Conservation (phyloP, 495 filamentous ascomycete genomes). For the Penicillium cosmopolitanum region DNA sequence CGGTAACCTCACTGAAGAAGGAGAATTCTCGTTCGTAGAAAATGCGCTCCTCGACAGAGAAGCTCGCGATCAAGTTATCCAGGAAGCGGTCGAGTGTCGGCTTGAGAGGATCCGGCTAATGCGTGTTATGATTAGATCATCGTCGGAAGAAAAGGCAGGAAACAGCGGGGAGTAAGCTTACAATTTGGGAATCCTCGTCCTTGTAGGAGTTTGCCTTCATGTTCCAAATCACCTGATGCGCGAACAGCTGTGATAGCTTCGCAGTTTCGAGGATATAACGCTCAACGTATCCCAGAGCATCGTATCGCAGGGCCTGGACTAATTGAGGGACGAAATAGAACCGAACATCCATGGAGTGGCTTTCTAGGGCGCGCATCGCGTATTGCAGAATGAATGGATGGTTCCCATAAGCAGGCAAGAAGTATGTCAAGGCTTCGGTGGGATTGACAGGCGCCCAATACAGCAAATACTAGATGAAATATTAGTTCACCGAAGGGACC, state of each 20-base stretch:
- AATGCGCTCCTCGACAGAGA: slow-evolving; percentile 71
- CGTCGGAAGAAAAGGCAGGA: neutral
- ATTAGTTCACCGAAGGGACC: slow-evolving; percentile 1
- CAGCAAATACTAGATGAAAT: slow-evolving; percentile 71
- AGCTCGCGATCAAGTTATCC: slow-evolving; percentile 78
- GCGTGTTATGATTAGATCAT: slow-evolving; percentile 39
- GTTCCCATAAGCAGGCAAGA: slow-evolving; percentile 90
- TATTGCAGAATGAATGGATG: slow-evolving; percentile 96
- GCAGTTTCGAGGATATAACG: slow-evolving; percentile 95
- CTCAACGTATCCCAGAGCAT: slow-evolving; percentile 92
- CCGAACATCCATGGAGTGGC: slow-evolving; percentile 90
- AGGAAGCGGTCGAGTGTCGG: slow-evolving; percentile 91
- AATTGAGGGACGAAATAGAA: slow-evolving; percentile 99
- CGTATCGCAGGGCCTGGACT: slow-evolving; percentile 94
- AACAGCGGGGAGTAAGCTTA: slow-evolving; percentile 48
- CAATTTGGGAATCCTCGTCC: slow-evolving; percentile 88
- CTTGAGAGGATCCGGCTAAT: slow-evolving; percentile 86
- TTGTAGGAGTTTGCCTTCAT: slow-evolving; percentile 99
- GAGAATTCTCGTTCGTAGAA: slow-evolving; percentile 97
- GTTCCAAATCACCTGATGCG: slow-evolving; percentile 99
- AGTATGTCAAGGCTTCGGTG: slow-evolving; percentile 88
- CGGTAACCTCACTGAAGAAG: slow-evolving; percentile 97
- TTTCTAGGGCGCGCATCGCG: slow-evolving; percentile 92
- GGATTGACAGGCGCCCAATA: slow-evolving; percentile 96
- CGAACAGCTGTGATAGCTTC: slow-evolving; percentile 93